A percentile compares a stretch with the other conserved stretches of the same genome.
phyloP scores from a whole-genome alignment of 208 protist species.

The Leishmania braziliensis region DNA sequence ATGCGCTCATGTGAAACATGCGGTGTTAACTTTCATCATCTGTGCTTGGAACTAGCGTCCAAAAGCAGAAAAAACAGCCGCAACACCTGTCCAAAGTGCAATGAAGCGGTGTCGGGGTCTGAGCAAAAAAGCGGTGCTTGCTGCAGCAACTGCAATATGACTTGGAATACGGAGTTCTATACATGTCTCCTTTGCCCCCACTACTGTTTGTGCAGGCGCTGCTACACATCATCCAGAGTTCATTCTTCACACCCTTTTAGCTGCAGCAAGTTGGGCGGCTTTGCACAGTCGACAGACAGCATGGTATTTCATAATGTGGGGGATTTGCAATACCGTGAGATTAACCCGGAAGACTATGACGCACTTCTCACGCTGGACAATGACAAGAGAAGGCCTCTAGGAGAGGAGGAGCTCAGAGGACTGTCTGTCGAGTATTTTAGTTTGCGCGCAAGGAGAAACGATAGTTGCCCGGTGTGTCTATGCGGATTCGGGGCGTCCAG shows the following conservation, averaged over 20 bases:
- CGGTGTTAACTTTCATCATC: conserved; percentile 26
- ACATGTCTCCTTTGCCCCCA: conserved; percentile 55
- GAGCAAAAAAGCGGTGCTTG: not conserved
- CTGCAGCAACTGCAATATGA: conserved; percentile 21
- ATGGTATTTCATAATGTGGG: conserved; percentile 15
- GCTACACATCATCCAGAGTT: conserved; percentile 33
- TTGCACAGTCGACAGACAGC: no score
- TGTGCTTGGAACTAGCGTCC: conserved; percentile 25
- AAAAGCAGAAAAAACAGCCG: not conserved
- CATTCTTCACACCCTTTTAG: conserved; percentile 57
- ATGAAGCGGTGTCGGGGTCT: not conserved
- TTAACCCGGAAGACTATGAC: conserved; percentile 86
- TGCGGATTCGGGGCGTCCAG: conserved; percentile 37
- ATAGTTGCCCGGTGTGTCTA: conserved; percentile 70
- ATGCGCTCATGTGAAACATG: conserved; percentile 18
- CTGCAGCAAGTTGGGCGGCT: not conserved
- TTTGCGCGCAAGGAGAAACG: conserved; percentile 6
- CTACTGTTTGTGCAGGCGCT: conserved; percentile 45
- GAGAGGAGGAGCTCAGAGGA: conserved; percentile 21
- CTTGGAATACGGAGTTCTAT: conserved; percentile 35
- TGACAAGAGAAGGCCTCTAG: conserved; percentile 21
- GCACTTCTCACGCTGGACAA: conserved; percentile 58
- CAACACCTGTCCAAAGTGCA: not conserved
- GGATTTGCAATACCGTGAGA: conserved; percentile 66
- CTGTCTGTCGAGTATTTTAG: conserved; percentile 18